Evolutionary conservation across 176 grass and related monocot species (phyloP).

Genomic region (Urochloa ruziziensis): DNA sequence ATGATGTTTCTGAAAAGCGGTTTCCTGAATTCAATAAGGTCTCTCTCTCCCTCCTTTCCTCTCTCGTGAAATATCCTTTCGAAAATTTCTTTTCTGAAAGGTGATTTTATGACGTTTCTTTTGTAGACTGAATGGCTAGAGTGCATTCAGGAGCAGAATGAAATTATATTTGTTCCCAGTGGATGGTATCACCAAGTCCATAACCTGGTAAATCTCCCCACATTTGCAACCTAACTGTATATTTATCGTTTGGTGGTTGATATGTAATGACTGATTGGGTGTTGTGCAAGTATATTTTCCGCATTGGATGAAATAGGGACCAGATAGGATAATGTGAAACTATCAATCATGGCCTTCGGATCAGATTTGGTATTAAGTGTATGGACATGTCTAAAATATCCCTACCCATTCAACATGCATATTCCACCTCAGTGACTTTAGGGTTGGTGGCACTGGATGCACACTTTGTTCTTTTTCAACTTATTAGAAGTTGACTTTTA

Average conservation of each 20-base stretch:
- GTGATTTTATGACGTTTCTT: not conserved
- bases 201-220: conserved; percentile 65
- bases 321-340: not conserved
- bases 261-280: not conserved
- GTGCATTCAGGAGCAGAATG: conserved; percentile 82
- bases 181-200: conserved; percentile 99
- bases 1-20: conserved; percentile 62
- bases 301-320: conserved; percentile 2
- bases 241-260: conserved; percentile 19
- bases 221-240: conserved; percentile 3
- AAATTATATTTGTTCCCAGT: conserved; percentile 96
- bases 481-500: not conserved
- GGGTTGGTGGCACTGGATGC: not conserved
- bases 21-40: conserved; percentile 86
- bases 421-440: conserved; percentile 10
- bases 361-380: conserved; percentile 5
- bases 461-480: not conserved
- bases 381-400: not conserved
- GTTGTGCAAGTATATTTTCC: not conserved
- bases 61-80: not conserved
- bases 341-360: not conserved
- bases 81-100: not conserved
- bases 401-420: not conserved
- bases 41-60: not conserved
- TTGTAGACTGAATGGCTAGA: conserved; percentile 81